Evolutionary conservation across 345 rosid species (phyloP).

Genomic region (Euphorbia lathyris): DNA sequence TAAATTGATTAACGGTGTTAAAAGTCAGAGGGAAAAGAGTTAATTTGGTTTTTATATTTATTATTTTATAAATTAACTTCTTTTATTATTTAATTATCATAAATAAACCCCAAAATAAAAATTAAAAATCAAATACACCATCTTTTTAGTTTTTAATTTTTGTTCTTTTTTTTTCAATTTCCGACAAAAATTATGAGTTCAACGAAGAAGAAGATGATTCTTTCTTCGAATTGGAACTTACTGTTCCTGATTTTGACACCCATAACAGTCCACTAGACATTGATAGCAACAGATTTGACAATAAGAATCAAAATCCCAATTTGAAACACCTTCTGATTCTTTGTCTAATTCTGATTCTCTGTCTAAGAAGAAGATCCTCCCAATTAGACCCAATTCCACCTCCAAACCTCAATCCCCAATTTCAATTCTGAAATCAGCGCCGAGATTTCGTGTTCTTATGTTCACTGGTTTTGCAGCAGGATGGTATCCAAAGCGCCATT

Average conservation of each 20-base stretch:
- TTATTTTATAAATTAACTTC: too few relatives aligned
- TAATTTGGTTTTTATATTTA: too few relatives aligned
- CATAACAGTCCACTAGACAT: slow-evolving; percentile 13
- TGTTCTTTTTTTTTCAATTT: too few relatives aligned
- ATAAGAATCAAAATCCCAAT: slow-evolving; percentile 16
- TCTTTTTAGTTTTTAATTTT: too few relatives aligned
- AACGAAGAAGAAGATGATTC: slow-evolving; percentile 69
- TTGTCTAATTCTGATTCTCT: slow-evolving; percentile 31
- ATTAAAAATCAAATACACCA: too few relatives aligned
- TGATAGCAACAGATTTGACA: slow-evolving; percentile 21
- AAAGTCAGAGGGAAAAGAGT: too few relatives aligned
- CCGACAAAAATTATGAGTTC: slow-evolving; percentile 31
- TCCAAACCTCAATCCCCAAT: slow-evolving; percentile 63
- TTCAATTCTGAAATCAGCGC: slow-evolving; percentile 57
- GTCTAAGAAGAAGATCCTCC: slow-evolving; percentile 70
- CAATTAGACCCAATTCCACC: slow-evolving; percentile 37
- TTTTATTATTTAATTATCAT: too few relatives aligned
- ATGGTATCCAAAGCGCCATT: slow-evolving; percentile 33
- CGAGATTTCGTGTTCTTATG: slow-evolving; percentile 48
- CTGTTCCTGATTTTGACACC: slow-evolving; percentile 43
- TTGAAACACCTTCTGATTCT: slow-evolving; percentile 24
- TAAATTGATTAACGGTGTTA: too few relatives aligned
- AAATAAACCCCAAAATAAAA: too few relatives aligned
- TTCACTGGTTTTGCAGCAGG: slow-evolving; percentile 31
- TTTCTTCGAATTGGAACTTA: slow-evolving; percentile 77